These are phyloP conservation scores for Paramecium tetraurelia DNA, from an alignment of 73 alveolate species.

Conservation along the genomic window DNA sequence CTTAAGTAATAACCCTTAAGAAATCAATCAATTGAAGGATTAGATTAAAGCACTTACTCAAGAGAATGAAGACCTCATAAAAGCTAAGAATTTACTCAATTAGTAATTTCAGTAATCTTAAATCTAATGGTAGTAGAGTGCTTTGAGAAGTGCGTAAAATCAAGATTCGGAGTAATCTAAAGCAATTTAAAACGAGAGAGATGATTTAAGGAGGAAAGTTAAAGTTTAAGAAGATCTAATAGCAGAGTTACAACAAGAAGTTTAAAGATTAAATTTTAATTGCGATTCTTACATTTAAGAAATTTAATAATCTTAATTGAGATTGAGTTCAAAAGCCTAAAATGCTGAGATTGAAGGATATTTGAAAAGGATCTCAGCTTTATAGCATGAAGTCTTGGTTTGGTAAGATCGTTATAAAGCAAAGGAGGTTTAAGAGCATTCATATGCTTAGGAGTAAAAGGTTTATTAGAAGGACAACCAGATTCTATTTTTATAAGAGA, in stretches of 20 bases:
- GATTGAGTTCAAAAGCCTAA: not conserved
- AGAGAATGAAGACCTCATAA: not conserved
- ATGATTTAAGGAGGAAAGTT: not conserved
- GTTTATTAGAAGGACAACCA: not conserved
- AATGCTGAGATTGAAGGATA: not conserved
- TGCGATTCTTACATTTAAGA: conserved; percentile 1
- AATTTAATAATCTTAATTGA: not conserved
- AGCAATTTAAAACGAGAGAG: not conserved
- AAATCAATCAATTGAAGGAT: not conserved
- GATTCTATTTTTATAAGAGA: not conserved
- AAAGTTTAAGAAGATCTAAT: not conserved
- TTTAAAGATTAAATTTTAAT: not conserved
- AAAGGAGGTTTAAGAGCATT: not conserved
- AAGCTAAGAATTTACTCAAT: not conserved
- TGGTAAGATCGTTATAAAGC: conserved; percentile 6
- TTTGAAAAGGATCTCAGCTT: not conserved
- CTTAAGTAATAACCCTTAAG: not conserved
- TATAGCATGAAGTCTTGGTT: not conserved
- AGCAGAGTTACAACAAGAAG: not conserved
- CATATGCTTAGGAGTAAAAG: not conserved
- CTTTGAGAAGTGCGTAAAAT: not conserved
- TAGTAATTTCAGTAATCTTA: not conserved
- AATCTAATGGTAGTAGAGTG: not conserved
- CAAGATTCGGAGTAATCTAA: not conserved
- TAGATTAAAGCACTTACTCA: not conserved